phyloP scores from a whole-genome alignment of 306 rosid genomes.

The Morella rubra region DNA sequence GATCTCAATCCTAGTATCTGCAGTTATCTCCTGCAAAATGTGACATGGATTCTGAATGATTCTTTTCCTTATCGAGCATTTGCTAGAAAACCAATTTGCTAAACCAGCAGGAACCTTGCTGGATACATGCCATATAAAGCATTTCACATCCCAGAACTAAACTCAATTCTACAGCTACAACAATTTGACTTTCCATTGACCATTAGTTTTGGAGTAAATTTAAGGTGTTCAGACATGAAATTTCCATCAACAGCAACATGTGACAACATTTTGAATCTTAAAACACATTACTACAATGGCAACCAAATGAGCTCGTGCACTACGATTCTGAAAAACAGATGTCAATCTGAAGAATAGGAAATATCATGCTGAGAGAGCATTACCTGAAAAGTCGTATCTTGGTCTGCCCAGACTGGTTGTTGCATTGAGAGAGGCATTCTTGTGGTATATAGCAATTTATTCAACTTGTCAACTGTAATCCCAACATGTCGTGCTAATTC shows the following conservation, averaged over 20 bases:
- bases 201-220: background rate
- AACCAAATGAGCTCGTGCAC: background rate
- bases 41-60: slow-evolving; percentile 12
- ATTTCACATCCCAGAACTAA: background rate
- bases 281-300: background rate
- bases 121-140: background rate
- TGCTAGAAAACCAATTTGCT: background rate
- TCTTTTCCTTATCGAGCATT: background rate
- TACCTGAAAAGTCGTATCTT: slow-evolving; percentile 87
- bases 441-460: slow-evolving; percentile 49
- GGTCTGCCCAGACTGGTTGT: slow-evolving; percentile 79
- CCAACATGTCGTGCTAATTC: slow-evolving; percentile 69
- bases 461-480: slow-evolving; percentile 72
- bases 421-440: slow-evolving; percentile 86
- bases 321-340: background rate
- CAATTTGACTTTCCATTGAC: background rate
- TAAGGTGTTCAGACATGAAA: background rate
- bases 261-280: background rate
- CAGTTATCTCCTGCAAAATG: slow-evolving; percentile 76
- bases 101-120: background rate
- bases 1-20: slow-evolving; percentile 61
- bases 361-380: slow-evolving; percentile 7
- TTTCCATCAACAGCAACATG: background rate
- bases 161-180: background rate
- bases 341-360: slow-evolving; percentile 1